Conservation (phyloP, 2,329 filamentous ascomycete species). For the Xylariales sp. region DNA sequence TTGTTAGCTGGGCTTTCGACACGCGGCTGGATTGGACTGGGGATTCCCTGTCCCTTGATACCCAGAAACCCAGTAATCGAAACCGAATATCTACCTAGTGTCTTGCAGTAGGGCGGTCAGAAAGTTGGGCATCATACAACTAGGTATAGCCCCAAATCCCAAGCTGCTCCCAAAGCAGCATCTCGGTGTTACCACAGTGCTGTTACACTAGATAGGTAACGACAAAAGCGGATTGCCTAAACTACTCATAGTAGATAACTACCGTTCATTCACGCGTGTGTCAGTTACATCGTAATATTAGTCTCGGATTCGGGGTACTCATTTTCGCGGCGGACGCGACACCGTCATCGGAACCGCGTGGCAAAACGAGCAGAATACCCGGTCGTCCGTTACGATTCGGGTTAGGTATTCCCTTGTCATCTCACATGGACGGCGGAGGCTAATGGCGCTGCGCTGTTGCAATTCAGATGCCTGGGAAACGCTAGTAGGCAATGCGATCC, state of each 20-base stretch:
- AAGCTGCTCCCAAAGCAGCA: not conserved
- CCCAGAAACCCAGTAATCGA: not conserved
- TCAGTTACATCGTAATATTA: slow-evolving; percentile 6
- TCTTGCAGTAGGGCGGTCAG: not conserved
- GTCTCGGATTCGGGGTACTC: not conserved
- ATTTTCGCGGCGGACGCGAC: not conserved
- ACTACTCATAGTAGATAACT: no score
- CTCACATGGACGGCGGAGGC: not conserved
- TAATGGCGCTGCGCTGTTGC: not conserved
- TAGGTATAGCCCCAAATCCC: slow-evolving; percentile 1
- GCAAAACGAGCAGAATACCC: slow-evolving; percentile 8
- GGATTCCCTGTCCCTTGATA: not conserved
- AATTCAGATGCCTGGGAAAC: slow-evolving; percentile 20
- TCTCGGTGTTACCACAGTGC: not conserved
- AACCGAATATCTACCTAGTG: not conserved
- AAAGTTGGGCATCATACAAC: not conserved
- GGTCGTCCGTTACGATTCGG: not conserved
- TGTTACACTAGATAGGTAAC: not conserved
- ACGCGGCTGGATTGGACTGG: not conserved
- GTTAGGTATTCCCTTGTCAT: not conserved
- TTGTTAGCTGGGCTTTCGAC: not conserved
- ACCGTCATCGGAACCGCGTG: slow-evolving; percentile 17
- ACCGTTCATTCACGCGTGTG: not conserved
- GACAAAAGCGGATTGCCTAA: no score
- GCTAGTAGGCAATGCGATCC: slow-evolving; percentile 28